Evolutionary conservation across 305 asterid genomes (phyloP).

Genomic region (Salvia sclarea): DNA sequence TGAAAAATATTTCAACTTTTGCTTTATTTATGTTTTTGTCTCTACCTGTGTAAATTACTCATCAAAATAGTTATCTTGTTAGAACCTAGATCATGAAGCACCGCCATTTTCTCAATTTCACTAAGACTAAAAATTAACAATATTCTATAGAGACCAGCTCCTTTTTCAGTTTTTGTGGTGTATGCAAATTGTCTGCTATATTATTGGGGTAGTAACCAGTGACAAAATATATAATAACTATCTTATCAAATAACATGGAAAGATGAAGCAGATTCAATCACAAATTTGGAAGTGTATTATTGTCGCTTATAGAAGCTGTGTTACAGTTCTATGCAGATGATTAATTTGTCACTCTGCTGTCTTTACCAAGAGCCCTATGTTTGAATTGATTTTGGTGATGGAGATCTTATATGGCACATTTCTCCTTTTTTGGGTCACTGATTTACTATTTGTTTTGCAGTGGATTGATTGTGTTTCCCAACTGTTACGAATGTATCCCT

Average conservation of each 20-base stretch:
- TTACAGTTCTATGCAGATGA: neutral
- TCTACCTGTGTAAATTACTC: conserved; percentile 15
- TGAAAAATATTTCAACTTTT: no score
- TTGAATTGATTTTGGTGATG: conserved; percentile 18
- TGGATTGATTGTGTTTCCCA: conserved; percentile 97
- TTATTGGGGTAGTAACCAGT: conserved; percentile 15
- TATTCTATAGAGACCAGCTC: conserved; percentile 15
- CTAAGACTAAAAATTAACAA: neutral
- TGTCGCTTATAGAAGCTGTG: conserved; percentile 2
- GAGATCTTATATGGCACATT: neutral
- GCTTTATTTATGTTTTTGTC: conserved; percentile 15
- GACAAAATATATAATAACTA: conserved; percentile 14
- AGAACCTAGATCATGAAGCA: neutral
- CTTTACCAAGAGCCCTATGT: conserved; percentile 15
- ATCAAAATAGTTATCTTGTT: neutral
- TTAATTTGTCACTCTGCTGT: conserved; percentile 9
- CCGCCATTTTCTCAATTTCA: neutral
- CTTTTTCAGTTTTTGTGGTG: neutral
- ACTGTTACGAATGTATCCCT: conserved; percentile 87
- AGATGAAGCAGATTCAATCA: conserved; percentile 7
- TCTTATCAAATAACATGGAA: conserved; percentile 14
- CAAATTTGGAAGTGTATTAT: conserved; percentile 14
- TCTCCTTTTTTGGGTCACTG: conserved; percentile 10
- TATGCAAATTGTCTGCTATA: conserved; percentile 4
- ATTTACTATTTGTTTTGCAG: conserved; percentile 48